Evolutionary conservation across 495 filamentous ascomycete species (phyloP).

Genomic region (Penicillium waksmanii): DNA sequence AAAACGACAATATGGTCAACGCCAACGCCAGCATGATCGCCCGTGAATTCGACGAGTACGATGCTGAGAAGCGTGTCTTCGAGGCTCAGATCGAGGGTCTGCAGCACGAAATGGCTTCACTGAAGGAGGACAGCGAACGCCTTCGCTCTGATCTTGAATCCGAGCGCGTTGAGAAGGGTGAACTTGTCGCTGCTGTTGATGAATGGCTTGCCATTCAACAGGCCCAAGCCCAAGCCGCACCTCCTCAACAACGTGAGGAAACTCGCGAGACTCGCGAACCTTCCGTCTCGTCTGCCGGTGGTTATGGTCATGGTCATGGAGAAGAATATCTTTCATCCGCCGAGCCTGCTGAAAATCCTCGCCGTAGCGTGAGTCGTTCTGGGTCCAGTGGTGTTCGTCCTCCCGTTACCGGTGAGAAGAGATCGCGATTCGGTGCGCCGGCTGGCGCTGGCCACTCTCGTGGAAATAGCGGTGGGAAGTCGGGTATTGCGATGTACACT

Average conservation of each 20-base stretch:
- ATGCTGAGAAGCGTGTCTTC: constrained; percentile 53
- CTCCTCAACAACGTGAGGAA: neutral
- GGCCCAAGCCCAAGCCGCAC: constrained; percentile 25
- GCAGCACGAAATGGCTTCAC: constrained; percentile 63
- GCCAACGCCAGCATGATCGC: constrained; percentile 42
- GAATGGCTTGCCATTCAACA: constrained; percentile 75
- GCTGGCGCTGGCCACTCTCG: constrained; percentile 34
- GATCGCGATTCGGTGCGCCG: constrained; percentile 35
- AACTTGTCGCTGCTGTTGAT: constrained; percentile 89
- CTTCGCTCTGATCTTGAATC: constrained; percentile 65
- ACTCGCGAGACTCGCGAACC: constrained; percentile 10
- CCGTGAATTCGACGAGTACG: constrained; percentile 54
- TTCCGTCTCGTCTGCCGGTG: constrained; percentile 26
- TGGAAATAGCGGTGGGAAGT: constrained; percentile 45
- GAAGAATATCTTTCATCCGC: constrained; percentile 19
- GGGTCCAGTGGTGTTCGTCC: constrained; percentile 40
- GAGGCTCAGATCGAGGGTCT: constrained; percentile 72
- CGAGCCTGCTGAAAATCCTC: constrained; percentile 28
- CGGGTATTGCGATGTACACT: constrained; percentile 48
- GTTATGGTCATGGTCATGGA: constrained; percentile 5
- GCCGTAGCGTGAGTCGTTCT: constrained; percentile 32
- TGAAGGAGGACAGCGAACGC: constrained; percentile 67
- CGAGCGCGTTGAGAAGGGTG: constrained; percentile 90
- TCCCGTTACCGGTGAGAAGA: constrained; percentile 39
- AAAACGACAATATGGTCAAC: constrained; percentile 48